phyloP scores from a whole-genome alignment of 768 basidiomycete species.

The Pleurotus pulmonarius region DNA sequence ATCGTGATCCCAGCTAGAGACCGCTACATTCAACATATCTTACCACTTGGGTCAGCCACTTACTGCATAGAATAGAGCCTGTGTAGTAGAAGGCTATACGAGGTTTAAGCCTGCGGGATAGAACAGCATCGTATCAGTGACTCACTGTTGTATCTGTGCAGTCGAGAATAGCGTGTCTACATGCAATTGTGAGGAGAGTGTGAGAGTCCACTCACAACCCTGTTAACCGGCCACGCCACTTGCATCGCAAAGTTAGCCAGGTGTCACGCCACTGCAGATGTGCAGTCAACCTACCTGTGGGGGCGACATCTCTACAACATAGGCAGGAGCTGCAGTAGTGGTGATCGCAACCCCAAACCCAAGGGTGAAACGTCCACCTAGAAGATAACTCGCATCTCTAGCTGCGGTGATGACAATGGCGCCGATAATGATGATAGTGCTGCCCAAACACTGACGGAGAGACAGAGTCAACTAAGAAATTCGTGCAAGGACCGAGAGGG shows the following conservation, averaged over 20 bases:
- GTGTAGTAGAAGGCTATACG: conserved; percentile 40
- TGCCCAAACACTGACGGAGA: conserved; percentile 29
- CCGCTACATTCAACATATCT: too few species aligned
- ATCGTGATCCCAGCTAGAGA: conserved; percentile 36
- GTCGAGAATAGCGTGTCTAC: neutral
- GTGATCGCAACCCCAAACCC: conserved; percentile 51
- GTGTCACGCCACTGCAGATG: too few species aligned
- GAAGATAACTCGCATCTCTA: conserved; percentile 39
- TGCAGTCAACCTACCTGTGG: conserved; percentile 32
- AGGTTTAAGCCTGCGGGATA: conserved; percentile 11
- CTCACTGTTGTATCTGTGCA: conserved; percentile 30
- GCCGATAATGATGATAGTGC: conserved; percentile 36
- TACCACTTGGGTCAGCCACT: conserved; percentile 7
- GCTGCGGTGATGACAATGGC: conserved; percentile 44
- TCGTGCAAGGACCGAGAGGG: neutral
- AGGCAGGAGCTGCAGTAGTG: conserved; percentile 41
- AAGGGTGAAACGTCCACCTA: conserved; percentile 49
- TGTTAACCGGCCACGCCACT: conserved; percentile 49
- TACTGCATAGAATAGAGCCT: conserved; percentile 40
- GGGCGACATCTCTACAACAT: conserved; percentile 57
- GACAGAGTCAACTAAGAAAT: neutral
- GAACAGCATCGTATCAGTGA: conserved; percentile 14
- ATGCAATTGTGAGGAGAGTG: conserved; percentile 5
- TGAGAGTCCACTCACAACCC: conserved; percentile 36
- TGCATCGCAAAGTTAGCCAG: too few species aligned